phyloP scores from a whole-genome alignment of 805 yeast species.

The Starmerella etchellsii region DNA sequence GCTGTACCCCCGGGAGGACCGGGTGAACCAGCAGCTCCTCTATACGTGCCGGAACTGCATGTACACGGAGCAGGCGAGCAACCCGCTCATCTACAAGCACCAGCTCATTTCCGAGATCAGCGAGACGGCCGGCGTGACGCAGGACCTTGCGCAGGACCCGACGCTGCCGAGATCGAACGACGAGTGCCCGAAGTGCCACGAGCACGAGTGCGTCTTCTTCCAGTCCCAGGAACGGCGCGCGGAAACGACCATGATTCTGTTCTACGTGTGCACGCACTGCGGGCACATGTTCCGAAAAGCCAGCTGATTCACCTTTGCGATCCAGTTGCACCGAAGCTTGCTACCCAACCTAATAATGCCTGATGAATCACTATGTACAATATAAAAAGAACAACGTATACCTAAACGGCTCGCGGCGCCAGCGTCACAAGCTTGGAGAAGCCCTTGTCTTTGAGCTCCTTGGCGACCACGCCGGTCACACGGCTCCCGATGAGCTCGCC shows the following conservation, averaged over 20 bases:
- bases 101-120: constrained; percentile 81
- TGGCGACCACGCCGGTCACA: constrained; percentile 79
- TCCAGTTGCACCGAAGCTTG: no score
- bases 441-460: constrained; percentile 72
- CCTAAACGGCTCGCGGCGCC: constrained; percentile 69
- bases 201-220: constrained; percentile 86
- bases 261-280: constrained; percentile 83
- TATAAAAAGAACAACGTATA: no score
- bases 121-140: constrained; percentile 94
- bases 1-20: constrained; percentile 95
- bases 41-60: constrained; percentile 93
- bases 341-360: no score
- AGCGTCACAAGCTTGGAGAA: constrained; percentile 76
- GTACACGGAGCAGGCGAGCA: constrained; percentile 81
- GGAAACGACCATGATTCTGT: constrained; percentile 84
- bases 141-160: constrained; percentile 93
- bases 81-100: constrained; percentile 75
- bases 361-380: no score
- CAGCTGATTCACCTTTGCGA: no score
- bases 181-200: constrained; percentile 81
- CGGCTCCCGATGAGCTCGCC: constrained; percentile 93
- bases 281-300: constrained; percentile 46
- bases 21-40: constrained; percentile 55
- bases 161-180: constrained; percentile 92
- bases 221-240: constrained; percentile 91